A percentile compares a stretch with the other conserved stretches of the same genome.
phyloP scores from a whole-genome alignment of 495 filamentous ascomycete genomes.

The Penicillium pancosmium region DNA sequence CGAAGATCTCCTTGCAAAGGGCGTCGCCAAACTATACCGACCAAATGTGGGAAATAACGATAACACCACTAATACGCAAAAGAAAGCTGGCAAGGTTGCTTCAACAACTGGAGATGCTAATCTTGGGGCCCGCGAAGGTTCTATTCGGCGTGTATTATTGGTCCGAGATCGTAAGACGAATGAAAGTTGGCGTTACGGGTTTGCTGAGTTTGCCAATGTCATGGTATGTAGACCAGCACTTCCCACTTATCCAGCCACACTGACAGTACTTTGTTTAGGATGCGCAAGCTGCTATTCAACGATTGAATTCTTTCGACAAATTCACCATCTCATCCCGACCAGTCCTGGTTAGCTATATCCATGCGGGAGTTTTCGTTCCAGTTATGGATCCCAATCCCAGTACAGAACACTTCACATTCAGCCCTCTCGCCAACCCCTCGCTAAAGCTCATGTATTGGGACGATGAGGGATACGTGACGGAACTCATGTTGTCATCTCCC shows the following conservation, averaged over 20 bases:
- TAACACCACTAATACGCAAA: conserved; percentile 27
- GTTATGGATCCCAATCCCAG: conserved; percentile 59
- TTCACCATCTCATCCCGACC: conserved; percentile 84
- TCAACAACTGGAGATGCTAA: conserved; percentile 75
- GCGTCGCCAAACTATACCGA: conserved; percentile 76
- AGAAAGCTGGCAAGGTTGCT: conserved; percentile 67
- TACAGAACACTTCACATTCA: conserved; percentile 68
- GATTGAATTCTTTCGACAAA: conserved; percentile 74
- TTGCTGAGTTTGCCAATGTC: conserved; percentile 80
- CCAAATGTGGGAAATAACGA: conserved; percentile 35
- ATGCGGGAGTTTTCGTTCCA: conserved; percentile 86
- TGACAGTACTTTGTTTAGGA: conserved; percentile 54
- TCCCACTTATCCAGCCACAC: neutral
- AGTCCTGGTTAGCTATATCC: conserved; percentile 76
- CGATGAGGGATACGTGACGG: conserved; percentile 71
- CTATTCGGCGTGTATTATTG: conserved; percentile 75
- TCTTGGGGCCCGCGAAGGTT: conserved; percentile 75
- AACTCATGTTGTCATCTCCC: conserved; percentile 61
- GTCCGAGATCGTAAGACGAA: conserved; percentile 74
- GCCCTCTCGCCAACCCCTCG: conserved; percentile 68
- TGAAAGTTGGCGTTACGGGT: conserved; percentile 85
- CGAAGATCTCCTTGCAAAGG: conserved; percentile 78
- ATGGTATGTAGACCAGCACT: conserved; percentile 41
- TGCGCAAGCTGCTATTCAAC: conserved; percentile 73
- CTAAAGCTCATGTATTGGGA: conserved; percentile 84